Percentiles rank a stretch among this genome's conserved stretches.
Evolutionary conservation across 805 yeast genomes (phyloP).

Genomic region (Starmerella vaccinii): DNA sequence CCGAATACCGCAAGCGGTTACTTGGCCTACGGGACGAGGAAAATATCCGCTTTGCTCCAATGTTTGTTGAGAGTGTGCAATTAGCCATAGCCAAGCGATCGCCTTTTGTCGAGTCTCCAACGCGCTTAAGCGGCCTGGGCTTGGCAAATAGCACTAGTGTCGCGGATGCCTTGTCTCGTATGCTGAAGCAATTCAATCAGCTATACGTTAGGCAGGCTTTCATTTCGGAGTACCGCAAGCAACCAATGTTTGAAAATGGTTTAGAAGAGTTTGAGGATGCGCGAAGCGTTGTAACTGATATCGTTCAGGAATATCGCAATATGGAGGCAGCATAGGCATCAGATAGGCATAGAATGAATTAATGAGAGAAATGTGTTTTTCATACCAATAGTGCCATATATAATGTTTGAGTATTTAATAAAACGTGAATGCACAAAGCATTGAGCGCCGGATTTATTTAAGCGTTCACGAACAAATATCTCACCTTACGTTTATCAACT

Average conservation of each 20-base stretch:
- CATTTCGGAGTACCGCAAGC: slow-evolving; percentile 56
- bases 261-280: slow-evolving; percentile 69
- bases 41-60: slow-evolving; percentile 65
- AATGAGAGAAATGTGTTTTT: too few species aligned
- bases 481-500: too few species aligned
- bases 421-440: too few species aligned
- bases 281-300: slow-evolving; percentile 48
- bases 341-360: too few species aligned
- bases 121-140: slow-evolving; percentile 66
- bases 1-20: slow-evolving; percentile 48
- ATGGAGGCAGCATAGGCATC: slow-evolving; percentile 7
- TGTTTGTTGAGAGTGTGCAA: slow-evolving; percentile 73
- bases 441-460: too few species aligned
- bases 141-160: slow-evolving; percentile 75
- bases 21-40: slow-evolving; percentile 35
- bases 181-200: slow-evolving; percentile 67
- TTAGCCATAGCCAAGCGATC: slow-evolving; percentile 67
- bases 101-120: slow-evolving; percentile 41
- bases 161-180: slow-evolving; percentile 51
- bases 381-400: too few species aligned
- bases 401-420: too few species aligned
- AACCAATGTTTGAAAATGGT: slow-evolving; percentile 35
- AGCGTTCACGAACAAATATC: too few species aligned
- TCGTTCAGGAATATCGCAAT: slow-evolving; percentile 62
- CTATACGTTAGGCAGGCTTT: slow-evolving; percentile 75